A percentile compares a stretch with the other conserved stretches of the same genome.
phyloP scores from a whole-genome alignment of 2,329 filamentous ascomycete genomes.

The Phyllosticta citribraziliensis region DNA sequence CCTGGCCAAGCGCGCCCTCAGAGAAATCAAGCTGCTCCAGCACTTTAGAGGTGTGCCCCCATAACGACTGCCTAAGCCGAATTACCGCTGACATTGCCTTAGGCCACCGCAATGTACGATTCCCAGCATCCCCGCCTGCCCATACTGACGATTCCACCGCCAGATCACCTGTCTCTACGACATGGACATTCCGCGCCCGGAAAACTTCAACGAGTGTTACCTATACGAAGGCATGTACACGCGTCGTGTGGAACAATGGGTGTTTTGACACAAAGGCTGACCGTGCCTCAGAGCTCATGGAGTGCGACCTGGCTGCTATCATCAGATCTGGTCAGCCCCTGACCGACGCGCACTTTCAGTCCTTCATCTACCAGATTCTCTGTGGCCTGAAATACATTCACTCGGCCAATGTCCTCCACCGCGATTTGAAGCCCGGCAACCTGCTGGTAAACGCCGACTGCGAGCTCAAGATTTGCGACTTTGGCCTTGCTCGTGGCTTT shows the following conservation, averaged over 20 bases:
- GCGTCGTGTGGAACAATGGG: neutral
- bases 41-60: constrained; percentile 61
- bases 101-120: constrained; percentile 39
- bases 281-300: constrained; percentile 75
- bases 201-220: constrained; percentile 98
- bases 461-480: constrained; percentile 98
- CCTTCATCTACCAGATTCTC: constrained; percentile 99
- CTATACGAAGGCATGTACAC: constrained; percentile 73
- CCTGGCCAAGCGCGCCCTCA: constrained; percentile 89
- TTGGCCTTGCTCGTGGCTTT: constrained; percentile 91
- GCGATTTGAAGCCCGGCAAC: constrained; percentile 95
- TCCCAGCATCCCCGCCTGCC: constrained; percentile 21
- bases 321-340: constrained; percentile 94
- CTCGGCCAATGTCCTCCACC: constrained; percentile 93
- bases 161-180: constrained; percentile 98
- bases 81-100: constrained; percentile 16
- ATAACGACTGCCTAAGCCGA: neutral
- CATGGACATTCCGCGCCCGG: constrained; percentile 96
- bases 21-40: constrained; percentile 97
- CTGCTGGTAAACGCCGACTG: constrained; percentile 97
- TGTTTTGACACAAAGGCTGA: neutral
- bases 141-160: constrained; percentile 7
- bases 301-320: constrained; percentile 95
- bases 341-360: constrained; percentile 98
- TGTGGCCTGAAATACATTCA: constrained; percentile 99